Evolutionary conservation across 2,329 filamentous ascomycete species (phyloP).

Genomic region (Colletotrichum coccodes): DNA sequence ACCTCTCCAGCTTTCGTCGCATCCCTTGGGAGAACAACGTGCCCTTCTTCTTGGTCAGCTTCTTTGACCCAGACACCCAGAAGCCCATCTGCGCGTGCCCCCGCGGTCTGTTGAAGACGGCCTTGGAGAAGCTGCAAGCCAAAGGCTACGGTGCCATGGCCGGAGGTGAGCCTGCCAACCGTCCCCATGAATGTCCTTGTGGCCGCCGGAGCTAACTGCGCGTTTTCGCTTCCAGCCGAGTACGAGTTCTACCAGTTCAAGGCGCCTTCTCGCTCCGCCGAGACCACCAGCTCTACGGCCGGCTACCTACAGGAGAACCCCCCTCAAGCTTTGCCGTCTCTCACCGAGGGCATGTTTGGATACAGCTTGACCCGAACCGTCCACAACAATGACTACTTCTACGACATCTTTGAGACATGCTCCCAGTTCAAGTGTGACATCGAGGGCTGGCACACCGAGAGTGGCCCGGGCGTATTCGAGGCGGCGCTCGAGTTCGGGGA

Average conservation of each 20-base stretch:
- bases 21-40: conserved; percentile 93
- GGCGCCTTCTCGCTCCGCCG: conserved; percentile 64
- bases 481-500: conserved; percentile 93
- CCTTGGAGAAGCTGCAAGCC: conserved; percentile 73
- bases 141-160: conserved; percentile 87
- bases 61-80: conserved; percentile 82
- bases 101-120: conserved; percentile 76
- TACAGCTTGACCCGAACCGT: conserved; percentile 89
- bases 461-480: conserved; percentile 93
- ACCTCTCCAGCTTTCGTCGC: conserved; percentile 80
- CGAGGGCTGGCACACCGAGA: conserved; percentile 96
- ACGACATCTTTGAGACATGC: conserved; percentile 85
- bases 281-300: conserved; percentile 75
- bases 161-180: conserved; percentile 70
- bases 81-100: conserved; percentile 81
- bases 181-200: background rate
- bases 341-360: conserved; percentile 96
- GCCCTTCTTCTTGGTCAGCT: conserved; percentile 86
- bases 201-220: background rate
- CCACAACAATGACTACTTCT: conserved; percentile 94
- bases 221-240: conserved; percentile 69
- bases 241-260: conserved; percentile 96
- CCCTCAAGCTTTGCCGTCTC: conserved; percentile 75
- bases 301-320: conserved; percentile 79
- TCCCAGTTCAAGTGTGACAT: conserved; percentile 81